Percentiles rank a stretch among this genome's conserved stretches.
Evolutionary conservation across 208 protist species (phyloP).

Genomic region (Phytomonas sp.): DNA sequence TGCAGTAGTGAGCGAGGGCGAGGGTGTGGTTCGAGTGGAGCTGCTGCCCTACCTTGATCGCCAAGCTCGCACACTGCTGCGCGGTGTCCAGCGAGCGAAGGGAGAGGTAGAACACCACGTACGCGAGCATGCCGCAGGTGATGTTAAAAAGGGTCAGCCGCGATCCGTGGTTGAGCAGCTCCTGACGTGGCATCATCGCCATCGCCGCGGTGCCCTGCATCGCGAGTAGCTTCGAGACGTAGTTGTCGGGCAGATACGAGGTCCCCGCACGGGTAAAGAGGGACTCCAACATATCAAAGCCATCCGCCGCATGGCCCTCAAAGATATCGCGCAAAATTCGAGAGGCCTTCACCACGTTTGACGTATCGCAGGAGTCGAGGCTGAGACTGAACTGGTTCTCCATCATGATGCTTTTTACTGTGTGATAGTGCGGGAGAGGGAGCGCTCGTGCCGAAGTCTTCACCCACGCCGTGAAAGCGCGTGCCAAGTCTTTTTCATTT

Average conservation of each 20-base stretch:
- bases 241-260: constrained; percentile 25
- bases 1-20: constrained; percentile 66
- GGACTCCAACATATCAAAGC: constrained; percentile 20
- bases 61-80: constrained; percentile 49
- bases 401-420: not conserved
- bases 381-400: not conserved
- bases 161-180: constrained; percentile 27
- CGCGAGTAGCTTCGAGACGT: constrained; percentile 24
- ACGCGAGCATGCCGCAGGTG: constrained; percentile 71
- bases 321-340: constrained; percentile 20
- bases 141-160: constrained; percentile 62
- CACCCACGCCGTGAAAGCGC: not conserved
- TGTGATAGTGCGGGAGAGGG: not conserved
- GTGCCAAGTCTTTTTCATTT: not conserved
- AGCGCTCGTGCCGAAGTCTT: too few species aligned
- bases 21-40: constrained; percentile 53
- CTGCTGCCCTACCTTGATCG: constrained; percentile 68
- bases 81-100: constrained; percentile 45
- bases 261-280: constrained; percentile 8
- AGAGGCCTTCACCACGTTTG: not conserved
- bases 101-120: constrained; percentile 61
- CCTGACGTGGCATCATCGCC: constrained; percentile 10
- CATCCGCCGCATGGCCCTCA: constrained; percentile 22
- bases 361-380: not conserved
- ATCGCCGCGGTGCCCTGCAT: constrained; percentile 19